Evolutionary conservation across 305 asterid genomes (phyloP), one percentile per base, ranked within the genome.

Genomic region (Withania somnifera): DNA sequence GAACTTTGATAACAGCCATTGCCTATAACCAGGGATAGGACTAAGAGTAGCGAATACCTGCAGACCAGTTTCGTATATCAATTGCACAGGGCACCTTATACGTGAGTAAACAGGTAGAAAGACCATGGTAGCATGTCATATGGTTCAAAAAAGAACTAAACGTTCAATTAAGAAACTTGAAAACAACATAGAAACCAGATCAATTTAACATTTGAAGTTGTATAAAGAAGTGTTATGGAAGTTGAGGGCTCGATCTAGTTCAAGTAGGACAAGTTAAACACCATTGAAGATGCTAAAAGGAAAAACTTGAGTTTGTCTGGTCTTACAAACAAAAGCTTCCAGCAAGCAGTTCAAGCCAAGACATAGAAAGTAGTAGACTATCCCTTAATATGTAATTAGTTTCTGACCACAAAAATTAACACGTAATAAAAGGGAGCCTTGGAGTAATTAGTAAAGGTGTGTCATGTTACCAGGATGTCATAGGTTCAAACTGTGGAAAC

Each of bases 1-100:
- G 90, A 96, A 87, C 91, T 96, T 96, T 80, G 97, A 86, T 51
- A 90, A 86, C 83, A 96, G 94, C 98, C 99, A 96, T 71, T 88
- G 93, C 97, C 91, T 90, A 86, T 80, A 96, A 83, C 98, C 99
- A 64, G 98, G 98, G 61, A 94, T 90, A 75, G 99, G 99, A 87
- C 99, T 95, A 83, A 94, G 97, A 20, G 99, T 95, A 78, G 98
- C 98, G 82, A 95, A 95, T 73, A 93, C 91, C 99, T 95, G 92
- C 89, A 89, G 78, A 77, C 20, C 32, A 66, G 61, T 53, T 81
- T 60, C 20, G 50, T 80, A 36, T 50, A 80, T 63, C 42, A 81
- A 28, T 54, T 47, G 30, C 77, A 64, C 60, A 57, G 85, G 45
- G 82, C 82, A 76, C 73, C 81, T 61, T 57, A 34, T 40, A 81